Base-by-base conservation (phyloP, 2,329 filamentous ascomycete genomes). In the Cytospora chrysosperma region DNA sequence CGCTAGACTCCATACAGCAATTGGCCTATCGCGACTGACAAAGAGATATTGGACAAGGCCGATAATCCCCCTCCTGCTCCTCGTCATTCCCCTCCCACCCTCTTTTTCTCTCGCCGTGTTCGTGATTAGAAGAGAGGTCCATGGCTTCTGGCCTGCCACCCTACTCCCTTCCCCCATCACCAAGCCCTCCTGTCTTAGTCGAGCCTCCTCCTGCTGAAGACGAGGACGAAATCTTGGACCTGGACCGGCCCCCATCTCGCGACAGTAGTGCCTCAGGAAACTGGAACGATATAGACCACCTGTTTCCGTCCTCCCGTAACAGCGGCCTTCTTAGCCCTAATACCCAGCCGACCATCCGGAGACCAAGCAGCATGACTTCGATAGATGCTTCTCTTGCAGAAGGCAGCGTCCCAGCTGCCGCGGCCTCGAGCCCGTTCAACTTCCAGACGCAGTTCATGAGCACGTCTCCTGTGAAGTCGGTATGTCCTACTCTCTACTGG, bases 371-470 rank as follows among this genome's bases (percentile, higher is more conserved):
- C 64, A 77, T 80, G 73, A 73, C 77, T 57, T 70, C 74, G 49
- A 70, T 76, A 27, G 73, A 75, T 62, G 71, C 68, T 56, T 65
- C 59, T 47, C 62, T 67, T 27, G 59, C 68, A 30, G 69, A 68
- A 27, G 66, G 68, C 26, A 70, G 68, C 50, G 59, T 65, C 24
- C 40, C 56, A 37, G 65, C 67, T 26, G 68, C 75, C 30, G 65
- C 73, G 19, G 75, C 74, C 19, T 47, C 61, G 8, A 91, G 88
- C 68, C 94, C 94, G 0, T 98, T 99, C 85, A 98, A 98, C 78
- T 98, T 98, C 77, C 87, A 96, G 77, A 91, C 94, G 1, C 88
- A 91, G 73, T 83, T 88, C 53, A 89, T 93, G 73, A 88, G 89
- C 19, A 90, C 89, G 67, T 83, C 83, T 21, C 90, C 91, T 3